phyloP scores from a whole-genome alignment of 306 rosid genomes.

The Hippophae gyantsensis region DNA sequence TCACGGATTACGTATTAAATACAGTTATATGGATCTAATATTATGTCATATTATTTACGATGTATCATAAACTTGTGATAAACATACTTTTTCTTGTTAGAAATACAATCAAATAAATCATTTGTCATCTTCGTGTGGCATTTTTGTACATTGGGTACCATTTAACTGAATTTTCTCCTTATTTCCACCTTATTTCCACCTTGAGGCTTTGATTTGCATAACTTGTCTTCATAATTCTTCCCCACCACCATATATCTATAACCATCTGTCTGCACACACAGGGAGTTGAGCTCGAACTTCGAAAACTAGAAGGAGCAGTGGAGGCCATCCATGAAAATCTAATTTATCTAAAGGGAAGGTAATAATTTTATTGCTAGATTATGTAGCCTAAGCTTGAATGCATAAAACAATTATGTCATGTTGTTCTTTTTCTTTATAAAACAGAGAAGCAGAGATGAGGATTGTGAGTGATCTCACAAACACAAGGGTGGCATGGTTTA shows the following conservation, averaged over 20 bases:
- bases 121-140: too few relatives aligned
- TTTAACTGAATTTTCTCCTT: too few relatives aligned
- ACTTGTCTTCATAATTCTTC: background rate
- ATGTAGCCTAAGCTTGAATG: too few relatives aligned
- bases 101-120: too few relatives aligned
- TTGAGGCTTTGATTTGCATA: too few relatives aligned
- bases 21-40: too few relatives aligned
- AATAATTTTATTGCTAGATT: constrained; percentile 2
- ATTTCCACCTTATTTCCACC: too few relatives aligned
- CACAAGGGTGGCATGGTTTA: constrained; percentile 65
- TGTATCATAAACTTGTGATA: too few relatives aligned
- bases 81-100: too few relatives aligned
- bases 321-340: constrained; percentile 83
- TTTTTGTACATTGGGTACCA: too few relatives aligned
- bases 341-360: constrained; percentile 72
- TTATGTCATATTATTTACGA: too few relatives aligned
- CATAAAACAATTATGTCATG: background rate
- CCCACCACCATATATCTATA: background rate
- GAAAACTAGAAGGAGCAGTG: constrained; percentile 86
- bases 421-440: background rate
- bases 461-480: constrained; percentile 70
- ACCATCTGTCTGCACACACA: constrained; percentile 5
- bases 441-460: constrained; percentile 90
- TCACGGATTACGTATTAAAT: too few relatives aligned
- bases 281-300: constrained; percentile 91